Conservation (phyloP, 2,329 filamentous ascomycete genomes). For the Emmonsiellopsis sp. region DNA sequence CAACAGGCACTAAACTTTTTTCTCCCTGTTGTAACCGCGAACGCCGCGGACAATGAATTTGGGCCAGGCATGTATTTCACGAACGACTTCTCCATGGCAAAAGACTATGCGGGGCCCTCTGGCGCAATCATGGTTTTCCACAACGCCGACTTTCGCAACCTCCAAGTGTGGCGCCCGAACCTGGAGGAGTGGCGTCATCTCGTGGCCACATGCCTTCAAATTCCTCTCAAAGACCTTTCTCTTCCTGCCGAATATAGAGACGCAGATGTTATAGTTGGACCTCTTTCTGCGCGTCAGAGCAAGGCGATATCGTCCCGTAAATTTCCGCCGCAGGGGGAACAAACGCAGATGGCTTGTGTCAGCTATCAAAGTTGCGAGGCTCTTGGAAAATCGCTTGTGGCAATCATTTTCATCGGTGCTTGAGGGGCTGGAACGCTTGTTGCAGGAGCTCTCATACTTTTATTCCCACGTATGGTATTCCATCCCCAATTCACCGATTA, state of each 20-base stretch:
- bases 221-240: not conserved
- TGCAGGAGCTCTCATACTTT: no score
- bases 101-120: not conserved
- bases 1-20: not conserved
- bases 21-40: not conserved
- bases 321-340: not conserved
- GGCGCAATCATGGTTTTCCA: constrained; percentile 6
- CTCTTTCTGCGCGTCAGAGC: not conserved
- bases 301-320: not conserved
- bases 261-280: not conserved
- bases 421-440: no score
- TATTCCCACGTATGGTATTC: no score
- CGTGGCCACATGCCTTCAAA: not conserved
- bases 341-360: not conserved
- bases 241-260: not conserved
- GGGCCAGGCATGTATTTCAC: constrained; percentile 5
- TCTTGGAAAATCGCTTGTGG: not conserved
- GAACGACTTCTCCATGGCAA: not conserved
- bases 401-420: not conserved
- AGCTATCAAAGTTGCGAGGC: not conserved
- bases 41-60: constrained; percentile 5
- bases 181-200: constrained; percentile 12
- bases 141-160: not conserved
- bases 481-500: no score
- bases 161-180: constrained; percentile 4